These are phyloP conservation scores for Pythium rishiriense DNA, from an alignment of 352 stramenopile species.

Conservation along the genomic window DNA sequence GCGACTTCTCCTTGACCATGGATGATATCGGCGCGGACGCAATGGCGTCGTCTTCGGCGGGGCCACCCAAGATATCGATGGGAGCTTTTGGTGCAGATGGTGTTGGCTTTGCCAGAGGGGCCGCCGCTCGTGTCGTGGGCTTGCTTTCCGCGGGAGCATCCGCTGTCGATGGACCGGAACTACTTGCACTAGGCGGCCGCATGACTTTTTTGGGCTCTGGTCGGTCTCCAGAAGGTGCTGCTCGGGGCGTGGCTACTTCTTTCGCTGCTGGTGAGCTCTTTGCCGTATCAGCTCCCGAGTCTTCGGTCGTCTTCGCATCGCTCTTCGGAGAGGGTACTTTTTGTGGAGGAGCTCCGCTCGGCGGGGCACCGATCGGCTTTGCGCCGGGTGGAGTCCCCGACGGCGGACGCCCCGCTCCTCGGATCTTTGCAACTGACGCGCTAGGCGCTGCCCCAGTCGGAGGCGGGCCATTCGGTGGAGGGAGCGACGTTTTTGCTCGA, in stretches of 20 bases:
- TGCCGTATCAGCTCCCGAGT: neutral
- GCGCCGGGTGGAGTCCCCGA: conserved; percentile 21
- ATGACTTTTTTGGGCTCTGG: conserved; percentile 23
- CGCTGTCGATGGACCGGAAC: neutral
- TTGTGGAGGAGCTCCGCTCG: conserved; percentile 20
- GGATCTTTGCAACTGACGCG: conserved; percentile 76
- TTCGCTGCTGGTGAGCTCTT: conserved; percentile 11
- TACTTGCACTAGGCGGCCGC: conserved; percentile 23
- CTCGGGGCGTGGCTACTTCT: conserved; percentile 16
- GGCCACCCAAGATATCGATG: conserved; percentile 45
- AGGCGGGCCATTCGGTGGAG: conserved; percentile 62
- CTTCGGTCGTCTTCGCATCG: conserved; percentile 24
- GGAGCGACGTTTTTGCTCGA: conserved; percentile 60
- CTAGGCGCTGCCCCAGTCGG: conserved; percentile 47
- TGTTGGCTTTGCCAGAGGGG: conserved; percentile 32
- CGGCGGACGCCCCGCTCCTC: conserved; percentile 50
- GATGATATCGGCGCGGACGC: conserved; percentile 19
- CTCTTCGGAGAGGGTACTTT: conserved; percentile 23
- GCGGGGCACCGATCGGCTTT: conserved; percentile 20
- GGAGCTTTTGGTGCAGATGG: neutral
- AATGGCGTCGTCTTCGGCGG: conserved; percentile 25
- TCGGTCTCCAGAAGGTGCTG: neutral
- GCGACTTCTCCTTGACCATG: conserved; percentile 34
- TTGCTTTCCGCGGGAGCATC: conserved; percentile 15
- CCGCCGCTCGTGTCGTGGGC: conserved; percentile 3